These are phyloP conservation scores for Boeremia exigua DNA, from an alignment of 2,329 filamentous ascomycete species.

Conservation along the genomic window DNA sequence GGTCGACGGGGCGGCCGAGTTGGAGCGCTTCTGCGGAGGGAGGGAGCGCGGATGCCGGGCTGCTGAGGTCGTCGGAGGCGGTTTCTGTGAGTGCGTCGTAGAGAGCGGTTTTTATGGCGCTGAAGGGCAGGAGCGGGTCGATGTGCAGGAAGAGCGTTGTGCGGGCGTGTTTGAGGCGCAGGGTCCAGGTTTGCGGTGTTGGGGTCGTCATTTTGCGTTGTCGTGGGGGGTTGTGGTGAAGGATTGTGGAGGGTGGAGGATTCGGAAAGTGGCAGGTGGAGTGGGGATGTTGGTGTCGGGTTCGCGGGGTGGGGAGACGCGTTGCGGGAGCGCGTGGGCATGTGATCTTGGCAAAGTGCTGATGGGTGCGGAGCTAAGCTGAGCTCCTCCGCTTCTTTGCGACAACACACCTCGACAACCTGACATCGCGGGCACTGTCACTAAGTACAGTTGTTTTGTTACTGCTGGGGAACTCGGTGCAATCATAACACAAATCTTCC, in stretches of 20 bases:
- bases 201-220: constrained; percentile 29
- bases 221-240: background rate
- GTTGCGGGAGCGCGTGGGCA: constrained; percentile 9
- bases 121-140: constrained; percentile 51
- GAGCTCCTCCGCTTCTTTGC: constrained; percentile 1
- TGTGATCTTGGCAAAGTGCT: constrained; percentile 30
- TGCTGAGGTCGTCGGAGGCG: constrained; percentile 33
- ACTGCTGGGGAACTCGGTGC: background rate
- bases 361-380: constrained; percentile 8
- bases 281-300: no score
- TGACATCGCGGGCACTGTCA: no score
- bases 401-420: background rate
- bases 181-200: constrained; percentile 46
- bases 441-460: background rate
- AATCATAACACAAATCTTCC: background rate
- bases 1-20: constrained; percentile 51
- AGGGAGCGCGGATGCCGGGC: constrained; percentile 49
- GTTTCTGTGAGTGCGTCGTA: constrained; percentile 51
- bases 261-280: no score
- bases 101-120: constrained; percentile 50
- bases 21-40: constrained; percentile 47
- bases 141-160: constrained; percentile 56
- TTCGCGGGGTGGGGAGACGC: constrained; percentile 3
- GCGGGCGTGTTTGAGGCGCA: constrained; percentile 55
- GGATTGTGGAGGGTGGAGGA: background rate